Evolutionary conservation across 768 basidiomycete genomes (phyloP).

Genomic region (Pisolithus sp.): DNA sequence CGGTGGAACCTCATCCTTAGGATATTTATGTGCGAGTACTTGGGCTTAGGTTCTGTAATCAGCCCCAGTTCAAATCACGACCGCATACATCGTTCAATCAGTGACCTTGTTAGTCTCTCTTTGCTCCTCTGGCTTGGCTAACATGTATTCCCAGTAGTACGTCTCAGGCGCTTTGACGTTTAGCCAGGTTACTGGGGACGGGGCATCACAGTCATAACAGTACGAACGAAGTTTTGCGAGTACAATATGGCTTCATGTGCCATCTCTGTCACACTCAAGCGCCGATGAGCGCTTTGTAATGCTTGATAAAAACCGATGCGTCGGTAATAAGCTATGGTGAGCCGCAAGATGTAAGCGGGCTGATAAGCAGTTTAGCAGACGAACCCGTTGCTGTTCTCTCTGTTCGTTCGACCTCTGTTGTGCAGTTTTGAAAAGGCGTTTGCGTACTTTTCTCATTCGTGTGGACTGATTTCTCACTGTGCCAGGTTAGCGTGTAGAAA

Average conservation of each 20-base stretch:
- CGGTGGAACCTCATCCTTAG: conserved; percentile 87
- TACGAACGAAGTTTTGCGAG: neutral
- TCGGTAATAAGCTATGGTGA: conserved; percentile 30
- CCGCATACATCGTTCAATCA: conserved; percentile 31
- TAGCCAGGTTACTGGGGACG: neutral
- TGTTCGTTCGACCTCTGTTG: conserved; percentile 30
- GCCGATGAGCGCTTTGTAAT: conserved; percentile 35
- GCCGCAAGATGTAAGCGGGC: neutral
- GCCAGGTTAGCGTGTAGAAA: conserved; percentile 3
- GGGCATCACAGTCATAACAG: neutral
- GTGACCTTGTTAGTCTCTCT: conserved; percentile 41
- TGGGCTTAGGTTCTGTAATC: conserved; percentile 55
- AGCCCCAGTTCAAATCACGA: conserved; percentile 19
- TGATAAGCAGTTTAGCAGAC: neutral
- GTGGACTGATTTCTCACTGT: conserved; percentile 28
- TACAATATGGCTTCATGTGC: conserved; percentile 1
- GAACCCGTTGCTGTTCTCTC: conserved; percentile 34
- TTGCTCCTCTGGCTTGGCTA: neutral
- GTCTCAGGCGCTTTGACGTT: neutral
- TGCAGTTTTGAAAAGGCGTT: conserved; percentile 27
- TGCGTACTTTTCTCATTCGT: conserved; percentile 30
- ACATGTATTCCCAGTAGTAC: neutral
- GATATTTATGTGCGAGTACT: conserved; percentile 86
- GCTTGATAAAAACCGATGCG: conserved; percentile 33
- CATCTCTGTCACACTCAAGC: conserved; percentile 10